Percentiles rank a stretch among this genome's conserved stretches.
phyloP scores from a whole-genome alignment of 768 basidiomycete genomes.

The Phylloporus sp. region DNA sequence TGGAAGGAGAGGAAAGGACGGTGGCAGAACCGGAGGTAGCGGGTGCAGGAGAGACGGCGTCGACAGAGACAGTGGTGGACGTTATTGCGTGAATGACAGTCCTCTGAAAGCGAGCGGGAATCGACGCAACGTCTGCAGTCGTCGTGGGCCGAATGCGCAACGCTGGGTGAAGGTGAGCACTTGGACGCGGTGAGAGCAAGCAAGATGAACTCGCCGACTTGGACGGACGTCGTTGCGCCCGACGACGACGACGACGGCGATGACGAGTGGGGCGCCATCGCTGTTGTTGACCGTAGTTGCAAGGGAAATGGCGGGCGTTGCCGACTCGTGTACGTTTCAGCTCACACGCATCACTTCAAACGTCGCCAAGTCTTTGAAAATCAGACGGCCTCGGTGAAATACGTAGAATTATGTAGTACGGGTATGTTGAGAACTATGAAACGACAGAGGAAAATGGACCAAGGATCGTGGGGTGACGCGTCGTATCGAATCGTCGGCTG shows the following conservation, averaged over 20 bases:
- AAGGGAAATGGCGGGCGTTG: conserved; percentile 28
- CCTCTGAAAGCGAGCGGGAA: conserved; percentile 92
- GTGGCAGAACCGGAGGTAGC: conserved; percentile 47
- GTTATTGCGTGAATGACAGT: conserved; percentile 77
- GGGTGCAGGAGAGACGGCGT: conserved; percentile 54
- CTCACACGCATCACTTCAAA: conserved; percentile 18
- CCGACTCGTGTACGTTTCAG: conserved; percentile 21
- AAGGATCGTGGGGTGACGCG: conserved; percentile 31
- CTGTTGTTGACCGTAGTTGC: conserved; percentile 28
- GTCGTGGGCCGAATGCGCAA: conserved; percentile 89
- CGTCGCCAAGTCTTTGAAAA: conserved; percentile 9
- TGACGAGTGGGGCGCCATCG: conserved; percentile 70
- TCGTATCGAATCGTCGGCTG: conserved; percentile 24
- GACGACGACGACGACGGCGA: conserved; percentile 60
- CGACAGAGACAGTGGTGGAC: conserved; percentile 75
- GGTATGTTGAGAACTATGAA: conserved; percentile 29
- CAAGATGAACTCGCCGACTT: conserved; percentile 72
- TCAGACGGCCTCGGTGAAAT: conserved; percentile 14
- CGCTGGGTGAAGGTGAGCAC: conserved; percentile 40
- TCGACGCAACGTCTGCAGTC: conserved; percentile 73
- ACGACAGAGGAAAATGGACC: conserved; percentile 14
- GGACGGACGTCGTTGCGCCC: conserved; percentile 75
- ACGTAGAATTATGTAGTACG: conserved; percentile 32
- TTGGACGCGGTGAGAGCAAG: background rate
- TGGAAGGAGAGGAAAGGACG: conserved; percentile 41